Evolutionary conservation across 2,329 filamentous ascomycete genomes (phyloP), one percentile per base, ranked within the genome.

Genomic region (Fusarium liriodendri): DNA sequence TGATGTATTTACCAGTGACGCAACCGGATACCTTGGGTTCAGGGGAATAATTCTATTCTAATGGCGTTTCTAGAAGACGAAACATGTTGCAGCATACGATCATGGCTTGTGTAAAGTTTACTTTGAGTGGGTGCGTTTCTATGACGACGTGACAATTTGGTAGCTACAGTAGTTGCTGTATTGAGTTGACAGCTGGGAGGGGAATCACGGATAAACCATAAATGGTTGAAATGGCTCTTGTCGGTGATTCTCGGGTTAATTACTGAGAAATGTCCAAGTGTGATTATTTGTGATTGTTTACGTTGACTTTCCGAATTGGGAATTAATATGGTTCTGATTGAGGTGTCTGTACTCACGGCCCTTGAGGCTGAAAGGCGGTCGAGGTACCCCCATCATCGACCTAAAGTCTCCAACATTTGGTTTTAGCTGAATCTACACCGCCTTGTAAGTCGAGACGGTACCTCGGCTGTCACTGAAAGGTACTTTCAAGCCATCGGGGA

Each of bases 131-230:
- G 50, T 60, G 64, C 35, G 57, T 62, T 67, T 74, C 72, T 67
- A 74, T 74, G 72, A 75, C 69, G 72, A 73, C 66, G 60, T 75
- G 54, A 37, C 42, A 55, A 55, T 70, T 57, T 62, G 66, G 25
- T 25, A 58, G n/a, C 16, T 25, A n/a, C 38, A 6, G 5, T 4
- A n/a, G 22, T 18, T 37, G 22, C 22, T 22, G 22, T 22, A 35
- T 7, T 16, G n/a, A 33, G 32, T 18, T 33, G 33, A 27, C 6
- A 25, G 32, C 7, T 25, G 54, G 27, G 22, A 40, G 35, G 37
- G 45, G 29, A 29, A 25, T 45, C 29, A 50, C 11, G 37, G 20
- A 42, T 14, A 29, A 38, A 58, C 10, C 27, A 37, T 25, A 5
- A n/a, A 27, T 38, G 55, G 35, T 29, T 37, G 55, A 58, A 13